Base-by-base conservation (phyloP, 164 flowering plant genomes). In the Magnolia sinica region DNA sequence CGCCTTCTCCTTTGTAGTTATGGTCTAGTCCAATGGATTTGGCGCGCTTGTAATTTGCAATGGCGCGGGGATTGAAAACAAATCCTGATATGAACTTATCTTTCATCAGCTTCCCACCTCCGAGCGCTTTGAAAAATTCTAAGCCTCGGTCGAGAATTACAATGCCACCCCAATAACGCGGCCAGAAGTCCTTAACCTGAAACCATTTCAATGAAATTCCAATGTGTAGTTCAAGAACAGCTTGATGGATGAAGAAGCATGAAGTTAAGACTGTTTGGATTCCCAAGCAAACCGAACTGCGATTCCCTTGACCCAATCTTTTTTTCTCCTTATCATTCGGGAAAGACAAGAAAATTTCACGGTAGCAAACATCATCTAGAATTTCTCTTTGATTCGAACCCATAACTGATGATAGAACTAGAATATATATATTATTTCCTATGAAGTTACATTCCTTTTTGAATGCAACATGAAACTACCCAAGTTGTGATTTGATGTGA, bases 151-250 rank as follows among this genome's bases (percentile, higher is more conserved):
- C 92, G 65, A 73, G 79, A 75, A 90, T 52, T 55, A 90, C 88
- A 14, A 76, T 84, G 22, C 97, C 95, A 49, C 93, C 95, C 95
- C 97, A 92, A 70, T 90, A 91, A 16, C 88, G 87, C 11, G 97
- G 97, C 97, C 97, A 92, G 80, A 92, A 90, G 76, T 92, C 91
- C 72, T 79, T 88, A 18, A 92, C 86, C 97, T 91, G 82, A 68
- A 77, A 68, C 29, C n/a, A 69, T 6, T 61, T 11, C 13, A 55
- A 55, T 19, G 7, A 55, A 11, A 55, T 55, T 14, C 16, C 4
- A 4, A 55, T 16, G 0, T 10, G 61, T 55, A 55, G 61, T 55
- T 55, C 18, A 16, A 55, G 18, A 55, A 16, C 2, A 55, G 18
- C 18, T 11, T 55, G 13, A 13, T 11, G 18, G 61, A 55, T 11